Conservation (phyloP, 176 grass and related monocot species). For the Carex myosuroides region DNA sequence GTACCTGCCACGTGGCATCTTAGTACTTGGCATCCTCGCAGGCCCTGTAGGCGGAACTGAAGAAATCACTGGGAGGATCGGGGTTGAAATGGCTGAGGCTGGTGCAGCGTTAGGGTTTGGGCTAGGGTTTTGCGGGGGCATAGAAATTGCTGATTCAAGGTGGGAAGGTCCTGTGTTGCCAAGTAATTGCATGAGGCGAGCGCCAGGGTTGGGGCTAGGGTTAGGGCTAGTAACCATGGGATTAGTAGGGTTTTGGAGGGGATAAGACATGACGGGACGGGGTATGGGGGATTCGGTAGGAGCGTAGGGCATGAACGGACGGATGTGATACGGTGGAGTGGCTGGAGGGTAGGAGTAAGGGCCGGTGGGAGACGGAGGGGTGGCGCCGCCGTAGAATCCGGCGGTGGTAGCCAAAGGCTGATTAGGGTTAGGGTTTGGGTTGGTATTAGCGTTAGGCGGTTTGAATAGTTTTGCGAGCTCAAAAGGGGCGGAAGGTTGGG, state of each 20-base stretch:
- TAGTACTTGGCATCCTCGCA: constrained; percentile 69
- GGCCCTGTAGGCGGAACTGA: constrained; percentile 46
- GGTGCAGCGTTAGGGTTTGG: neutral
- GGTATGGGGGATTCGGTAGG: constrained; percentile 28
- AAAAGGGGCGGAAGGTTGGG: constrained; percentile 23
- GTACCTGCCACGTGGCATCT: constrained; percentile 68
- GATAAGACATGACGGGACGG: constrained; percentile 28
- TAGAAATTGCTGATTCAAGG: constrained; percentile 45
- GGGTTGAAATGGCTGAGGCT: constrained; percentile 20
- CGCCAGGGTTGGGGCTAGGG: constrained; percentile 40
- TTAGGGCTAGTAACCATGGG: constrained; percentile 28
- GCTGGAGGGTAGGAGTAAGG: constrained; percentile 61
- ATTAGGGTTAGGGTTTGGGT: constrained; percentile 35
- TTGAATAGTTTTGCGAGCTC: constrained; percentile 43
- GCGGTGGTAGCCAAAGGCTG: constrained; percentile 14
- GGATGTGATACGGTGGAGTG: constrained; percentile 48
- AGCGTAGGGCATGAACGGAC: constrained; percentile 41
- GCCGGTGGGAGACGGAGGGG: constrained; percentile 27
- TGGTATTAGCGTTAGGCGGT: constrained; percentile 25
- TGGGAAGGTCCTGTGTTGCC: constrained; percentile 41
- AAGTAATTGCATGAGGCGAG: constrained; percentile 81
- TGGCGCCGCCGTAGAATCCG: constrained; percentile 25
- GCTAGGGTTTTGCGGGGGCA: constrained; percentile 34
- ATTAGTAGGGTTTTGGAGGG: constrained; percentile 35
- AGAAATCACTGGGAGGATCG: constrained; percentile 34